Percentiles rank a stretch among this genome's conserved stretches.
Evolutionary conservation across 305 asterid species (phyloP).

Genomic region (Solanum hybrid): DNA sequence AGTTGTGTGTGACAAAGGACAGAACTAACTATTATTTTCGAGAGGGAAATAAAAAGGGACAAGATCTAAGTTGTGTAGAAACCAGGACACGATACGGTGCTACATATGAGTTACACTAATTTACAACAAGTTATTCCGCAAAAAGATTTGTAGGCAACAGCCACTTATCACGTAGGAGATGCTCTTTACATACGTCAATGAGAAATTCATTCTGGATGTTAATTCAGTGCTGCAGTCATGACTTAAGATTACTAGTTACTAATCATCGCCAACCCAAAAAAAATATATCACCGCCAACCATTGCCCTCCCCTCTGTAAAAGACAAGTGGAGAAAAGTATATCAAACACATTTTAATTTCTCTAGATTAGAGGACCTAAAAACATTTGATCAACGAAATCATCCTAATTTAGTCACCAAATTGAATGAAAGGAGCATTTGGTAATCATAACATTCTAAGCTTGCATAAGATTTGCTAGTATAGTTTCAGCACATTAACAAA

Average conservation of each 20-base stretch:
- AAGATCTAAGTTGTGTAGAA: neutral
- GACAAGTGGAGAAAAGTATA: neutral
- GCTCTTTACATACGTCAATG: neutral
- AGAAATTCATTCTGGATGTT: neutral
- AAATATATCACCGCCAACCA: neutral
- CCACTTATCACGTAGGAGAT: neutral
- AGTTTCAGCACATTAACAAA: neutral
- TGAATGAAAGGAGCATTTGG: neutral
- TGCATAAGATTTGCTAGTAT: neutral
- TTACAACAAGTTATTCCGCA: neutral
- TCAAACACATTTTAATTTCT: neutral
- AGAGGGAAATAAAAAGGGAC: neutral
- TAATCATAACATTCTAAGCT: neutral
- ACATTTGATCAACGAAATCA: neutral
- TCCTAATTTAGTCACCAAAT: neutral
- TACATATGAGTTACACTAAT: neutral
- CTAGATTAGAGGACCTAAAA: neutral
- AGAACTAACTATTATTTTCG: neutral
- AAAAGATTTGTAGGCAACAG: neutral
- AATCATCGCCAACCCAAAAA: neutral
- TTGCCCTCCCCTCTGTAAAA: neutral
- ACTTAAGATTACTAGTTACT: neutral
- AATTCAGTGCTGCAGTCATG: neutral
- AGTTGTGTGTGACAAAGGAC: neutral
- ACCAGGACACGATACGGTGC: neutral